Base-by-base conservation (phyloP, 306 rosid species). In the Lathyrus sativus region DNA sequence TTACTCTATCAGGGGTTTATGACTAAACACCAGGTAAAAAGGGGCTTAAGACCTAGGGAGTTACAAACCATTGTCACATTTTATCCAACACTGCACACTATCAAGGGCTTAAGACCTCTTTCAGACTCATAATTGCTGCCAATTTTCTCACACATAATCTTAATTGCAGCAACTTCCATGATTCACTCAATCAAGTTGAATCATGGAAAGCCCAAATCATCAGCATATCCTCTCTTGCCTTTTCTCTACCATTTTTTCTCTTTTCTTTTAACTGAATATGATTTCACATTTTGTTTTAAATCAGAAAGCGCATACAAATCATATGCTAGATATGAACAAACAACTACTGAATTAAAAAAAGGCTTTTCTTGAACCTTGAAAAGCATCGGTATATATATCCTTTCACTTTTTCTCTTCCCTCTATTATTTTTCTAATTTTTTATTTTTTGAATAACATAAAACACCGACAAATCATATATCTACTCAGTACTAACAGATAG, bases 131-230 rank as follows among this genome's bases (percentile, higher is more conserved):
- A 45, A 63, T 46, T 51, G 51, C 71, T 45, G 59, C 35, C 71
- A 33, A 46, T 24, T 56, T 43, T 44, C 53, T 48, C 70, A 14
- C 28, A 33, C 65, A 12, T n/a, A 57, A 7, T 77, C 72, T 38
- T 38, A 13, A 17, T 58, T 6, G 35, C 35, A 0, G 39, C 39
- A 35, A 35, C 7, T 6, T 35, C 39, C 39, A 7, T 35, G 9
- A 7, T 35, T 35, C 39, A 35, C 39, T 35, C 39, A 35, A 35
- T 35, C 9, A 35, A 35, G 9, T 35, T 50, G 12, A 50, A 50
- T 50, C 28, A 50, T 50, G 28, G 28, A 50, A 17, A 17, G 56
- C 56, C 7, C 56, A 17, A 49, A 17, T 49, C 55, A 49, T 49
- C 55, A 49, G 55, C 17, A 49, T 49, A 49, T 49, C 5, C 11